Evolutionary conservation across 192 early-diverging fungal species (phyloP).

Genomic region (Rhizoclosmatium sp.): DNA sequence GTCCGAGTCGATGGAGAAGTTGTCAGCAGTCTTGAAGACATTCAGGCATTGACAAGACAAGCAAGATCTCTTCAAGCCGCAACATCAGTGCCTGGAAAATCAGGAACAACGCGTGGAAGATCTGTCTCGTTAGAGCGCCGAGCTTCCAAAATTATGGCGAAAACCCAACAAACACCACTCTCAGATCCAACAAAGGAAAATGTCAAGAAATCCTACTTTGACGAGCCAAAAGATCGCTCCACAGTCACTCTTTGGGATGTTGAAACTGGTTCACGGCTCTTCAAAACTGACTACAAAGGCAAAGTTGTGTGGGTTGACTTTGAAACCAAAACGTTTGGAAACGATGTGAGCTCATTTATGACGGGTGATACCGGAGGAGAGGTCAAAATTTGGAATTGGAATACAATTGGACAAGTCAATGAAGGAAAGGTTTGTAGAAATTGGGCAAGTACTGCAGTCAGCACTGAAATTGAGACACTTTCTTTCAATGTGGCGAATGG

Average conservation of each 20-base stretch:
- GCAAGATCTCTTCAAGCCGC: not conserved
- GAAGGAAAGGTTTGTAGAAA: conserved; percentile 3
- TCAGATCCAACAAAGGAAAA: not conserved
- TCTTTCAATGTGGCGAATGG: not conserved
- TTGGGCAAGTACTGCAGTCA: not conserved
- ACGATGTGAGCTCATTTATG: conserved; percentile 7
- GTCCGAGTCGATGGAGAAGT: not conserved
- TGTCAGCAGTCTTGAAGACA: conserved; percentile 11
- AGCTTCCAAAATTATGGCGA: not conserved
- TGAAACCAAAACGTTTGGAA: conserved; percentile 5
- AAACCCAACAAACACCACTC: not conserved
- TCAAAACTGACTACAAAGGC: not conserved
- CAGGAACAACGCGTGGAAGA: not conserved
- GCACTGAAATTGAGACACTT: not conserved
- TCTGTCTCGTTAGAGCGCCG: not conserved
- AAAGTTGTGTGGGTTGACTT: conserved; percentile 29
- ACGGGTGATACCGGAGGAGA: conserved; percentile 22
- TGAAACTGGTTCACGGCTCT: conserved; percentile 4
- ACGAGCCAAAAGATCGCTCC: not conserved
- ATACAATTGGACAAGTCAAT: not conserved
- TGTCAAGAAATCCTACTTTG: conserved; percentile 2
- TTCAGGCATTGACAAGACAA: not conserved
- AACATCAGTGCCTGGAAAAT: not conserved
- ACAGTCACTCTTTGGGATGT: conserved; percentile 12
- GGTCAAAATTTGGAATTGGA: conserved; percentile 11